Evolutionary conservation across 2,329 filamentous ascomycete genomes (phyloP), one percentile per base, ranked within the genome.

Genomic region (Fusarium sp.): DNA sequence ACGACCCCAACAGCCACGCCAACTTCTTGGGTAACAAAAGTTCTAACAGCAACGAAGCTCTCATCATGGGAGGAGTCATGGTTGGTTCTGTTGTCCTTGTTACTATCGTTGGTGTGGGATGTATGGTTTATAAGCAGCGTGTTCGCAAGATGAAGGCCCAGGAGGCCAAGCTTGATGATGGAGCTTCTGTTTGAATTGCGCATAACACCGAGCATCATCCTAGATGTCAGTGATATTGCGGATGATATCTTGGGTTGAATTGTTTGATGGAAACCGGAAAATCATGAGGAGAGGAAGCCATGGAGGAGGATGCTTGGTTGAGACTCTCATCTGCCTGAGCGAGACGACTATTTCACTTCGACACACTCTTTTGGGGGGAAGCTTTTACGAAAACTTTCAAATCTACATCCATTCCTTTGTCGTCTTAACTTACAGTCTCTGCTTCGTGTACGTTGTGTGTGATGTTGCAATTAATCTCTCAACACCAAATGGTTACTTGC

Each of bases 31-130:
- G 51, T 14, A 32, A 49, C 16, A 58, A 42, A 4, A 11, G 29
- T 3, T 20, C 60, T 25, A 53, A 49, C 18, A 47, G 20, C n/a
- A 32, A 56, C 14, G 50, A 69, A 15, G 57, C 59, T 22, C 57
- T 56, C 27, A 50, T 64, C 6, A 43, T 72, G n/a, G 70, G 42
- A 7, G 50, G 57, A 14, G 40, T 53, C 18, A 46, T 71, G 42
- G n/a, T 66, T 18, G 43, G 51, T 9, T 55, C 46, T 25, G 43
- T 73, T 27, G 34, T 68, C 25, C 27, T 66, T 18, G 32, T 61
- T 43, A 44, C 44, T 29, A 22, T 71, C 18, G 38, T 43, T 10
- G 63, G 56, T 6, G 45, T 51, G 6, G 56, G 45, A 24, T 72
- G 51, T 24, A 45, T 70, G 54, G 24, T 60, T 8, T 73, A 57